Percentiles rank a stretch among this genome's conserved stretches.
Conservation (phyloP, 257 asterid species). For the Rauvolfia tetraphylla region DNA sequence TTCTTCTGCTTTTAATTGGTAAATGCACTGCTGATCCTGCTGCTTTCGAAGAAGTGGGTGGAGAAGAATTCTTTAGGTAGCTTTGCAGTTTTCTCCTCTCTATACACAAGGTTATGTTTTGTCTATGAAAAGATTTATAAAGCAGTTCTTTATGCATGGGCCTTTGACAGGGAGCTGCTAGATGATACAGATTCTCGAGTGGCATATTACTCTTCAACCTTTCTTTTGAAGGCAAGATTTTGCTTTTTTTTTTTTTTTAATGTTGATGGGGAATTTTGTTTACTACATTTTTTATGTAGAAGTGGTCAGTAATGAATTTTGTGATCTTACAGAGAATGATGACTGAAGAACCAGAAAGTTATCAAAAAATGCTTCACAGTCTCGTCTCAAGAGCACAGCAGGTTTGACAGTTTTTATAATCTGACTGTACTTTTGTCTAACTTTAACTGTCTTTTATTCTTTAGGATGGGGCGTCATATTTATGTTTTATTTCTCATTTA, state of each 20-base stretch:
- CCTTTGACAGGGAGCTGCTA: constrained; percentile 69
- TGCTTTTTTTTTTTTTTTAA: constrained; percentile 28
- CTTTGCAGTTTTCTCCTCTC: constrained; percentile 21
- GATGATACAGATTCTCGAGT: constrained; percentile 99
- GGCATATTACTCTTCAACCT: constrained; percentile 96
- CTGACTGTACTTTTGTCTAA: neutral
- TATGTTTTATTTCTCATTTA: neutral
- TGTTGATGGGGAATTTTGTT: constrained; percentile 18
- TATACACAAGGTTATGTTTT: constrained; percentile 13
- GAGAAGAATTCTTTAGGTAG: constrained; percentile 91
- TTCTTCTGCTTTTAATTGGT: constrained; percentile 93
- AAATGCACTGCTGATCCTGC: constrained; percentile 95
- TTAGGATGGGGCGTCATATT: neutral
- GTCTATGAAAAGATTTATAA: neutral
- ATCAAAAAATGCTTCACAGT: constrained; percentile 93
- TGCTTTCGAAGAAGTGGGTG: constrained; percentile 84
- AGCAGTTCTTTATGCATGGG: constrained; percentile 5
- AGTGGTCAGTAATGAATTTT: constrained; percentile 14
- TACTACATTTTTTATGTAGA: neutral
- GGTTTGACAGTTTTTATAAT: constrained; percentile 37
- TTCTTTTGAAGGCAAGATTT: constrained; percentile 87
- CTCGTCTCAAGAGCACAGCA: constrained; percentile 97
- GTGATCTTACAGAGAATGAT: constrained; percentile 79
- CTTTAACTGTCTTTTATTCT: neutral
- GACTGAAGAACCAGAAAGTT: constrained; percentile 92